phyloP scores from a whole-genome alignment of 768 basidiomycete species.

The Psilocybe cubensis region DNA sequence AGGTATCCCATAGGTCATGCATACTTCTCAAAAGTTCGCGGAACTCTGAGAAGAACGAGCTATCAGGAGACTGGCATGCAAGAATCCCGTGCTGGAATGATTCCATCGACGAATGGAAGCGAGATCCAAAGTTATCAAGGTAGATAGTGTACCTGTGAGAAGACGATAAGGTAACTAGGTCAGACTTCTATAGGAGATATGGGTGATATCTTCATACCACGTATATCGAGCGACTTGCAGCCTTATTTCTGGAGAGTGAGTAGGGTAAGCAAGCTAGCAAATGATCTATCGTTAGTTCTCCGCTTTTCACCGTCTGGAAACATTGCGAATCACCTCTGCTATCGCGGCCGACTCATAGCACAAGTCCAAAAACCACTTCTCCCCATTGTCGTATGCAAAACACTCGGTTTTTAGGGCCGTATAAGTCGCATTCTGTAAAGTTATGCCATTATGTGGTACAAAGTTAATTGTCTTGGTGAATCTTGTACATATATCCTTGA shows the following conservation, averaged over 20 bases:
- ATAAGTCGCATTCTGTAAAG: background rate
- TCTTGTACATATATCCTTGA: no score
- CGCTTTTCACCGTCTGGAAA: no score
- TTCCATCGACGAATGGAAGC: background rate
- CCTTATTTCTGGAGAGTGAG: background rate
- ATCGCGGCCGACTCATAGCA: background rate
- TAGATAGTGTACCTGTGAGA: background rate
- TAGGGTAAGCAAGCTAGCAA: background rate
- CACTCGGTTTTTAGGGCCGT: background rate
- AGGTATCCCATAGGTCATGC: constrained; percentile 7
- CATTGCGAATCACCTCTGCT: background rate
- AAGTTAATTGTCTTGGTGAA: no score
- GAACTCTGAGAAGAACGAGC: background rate
- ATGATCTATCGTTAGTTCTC: no score
- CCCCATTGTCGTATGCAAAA: background rate
- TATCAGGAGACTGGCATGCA: no score
- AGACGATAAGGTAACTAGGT: no score
- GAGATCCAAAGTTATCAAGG: constrained; percentile 1
- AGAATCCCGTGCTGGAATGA: background rate
- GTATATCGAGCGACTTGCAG: background rate
- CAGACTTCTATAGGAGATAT: background rate
- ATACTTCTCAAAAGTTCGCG: background rate
- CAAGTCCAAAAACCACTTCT: background rate
- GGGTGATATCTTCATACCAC: background rate
- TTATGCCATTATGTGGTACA: no score